A percentile compares a stretch with the other conserved stretches of the same genome.
Conservation (phyloP, 495 filamentous ascomycete species). For the Halenospora varia region DNA sequence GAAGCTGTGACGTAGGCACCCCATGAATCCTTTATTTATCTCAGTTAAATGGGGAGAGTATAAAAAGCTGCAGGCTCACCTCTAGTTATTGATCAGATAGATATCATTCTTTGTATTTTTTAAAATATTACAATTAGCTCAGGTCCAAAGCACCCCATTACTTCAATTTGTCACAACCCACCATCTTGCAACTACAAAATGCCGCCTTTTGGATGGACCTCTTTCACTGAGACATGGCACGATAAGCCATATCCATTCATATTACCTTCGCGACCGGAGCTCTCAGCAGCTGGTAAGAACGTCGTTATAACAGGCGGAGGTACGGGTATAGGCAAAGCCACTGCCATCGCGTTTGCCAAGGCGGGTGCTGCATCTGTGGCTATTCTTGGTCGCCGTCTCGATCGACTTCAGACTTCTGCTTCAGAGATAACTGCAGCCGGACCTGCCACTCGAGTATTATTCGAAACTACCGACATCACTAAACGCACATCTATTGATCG, state of each 20-base stretch:
- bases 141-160: no score
- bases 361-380: conserved; percentile 31
- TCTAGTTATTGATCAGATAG: no score
- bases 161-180: no score
- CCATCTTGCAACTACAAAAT: background rate
- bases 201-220: background rate
- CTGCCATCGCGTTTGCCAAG: conserved; percentile 33
- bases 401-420: conserved; percentile 6
- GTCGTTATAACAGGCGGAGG: conserved; percentile 46
- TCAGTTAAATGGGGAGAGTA: no score
- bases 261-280: conserved; percentile 33
- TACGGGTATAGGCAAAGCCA: conserved; percentile 30
- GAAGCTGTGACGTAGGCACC: no score
- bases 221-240: conserved; percentile 24
- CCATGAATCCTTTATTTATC: no score
- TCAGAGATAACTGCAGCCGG: conserved; percentile 10
- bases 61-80: no score
- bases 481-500: background rate
- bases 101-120: no score
- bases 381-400: conserved; percentile 22
- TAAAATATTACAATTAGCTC: no score
- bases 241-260: conserved; percentile 39
- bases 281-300: conserved; percentile 38
- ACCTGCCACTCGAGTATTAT: conserved; percentile 12
- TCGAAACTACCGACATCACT: conserved; percentile 16